Evolutionary conservation across 352 stramenopile genomes (phyloP).

Genomic region (Nothophytophthora sp.): DNA sequence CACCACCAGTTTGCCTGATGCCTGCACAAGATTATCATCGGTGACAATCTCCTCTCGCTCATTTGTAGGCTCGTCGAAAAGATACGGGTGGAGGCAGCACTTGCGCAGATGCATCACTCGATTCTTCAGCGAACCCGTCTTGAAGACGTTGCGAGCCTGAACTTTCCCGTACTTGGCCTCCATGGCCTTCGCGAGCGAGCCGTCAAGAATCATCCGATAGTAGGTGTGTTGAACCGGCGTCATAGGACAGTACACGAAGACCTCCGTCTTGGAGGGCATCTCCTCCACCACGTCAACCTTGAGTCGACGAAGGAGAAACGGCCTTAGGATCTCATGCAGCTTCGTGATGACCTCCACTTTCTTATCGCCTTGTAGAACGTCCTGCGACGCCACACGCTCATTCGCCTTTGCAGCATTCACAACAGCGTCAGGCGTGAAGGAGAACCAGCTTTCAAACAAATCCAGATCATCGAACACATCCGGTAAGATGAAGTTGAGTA

Average conservation of each 20-base stretch:
- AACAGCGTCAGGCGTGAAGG: constrained; percentile 92
- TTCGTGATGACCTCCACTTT: constrained; percentile 96
- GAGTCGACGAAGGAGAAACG: constrained; percentile 96
- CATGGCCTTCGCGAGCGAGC: constrained; percentile 88
- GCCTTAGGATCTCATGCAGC: constrained; percentile 97
- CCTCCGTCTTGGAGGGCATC: constrained; percentile 97
- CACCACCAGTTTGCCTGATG: constrained; percentile 98
- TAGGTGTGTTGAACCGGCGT: constrained; percentile 94
- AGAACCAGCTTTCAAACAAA: constrained; percentile 99
- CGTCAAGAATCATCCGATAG: constrained; percentile 92
- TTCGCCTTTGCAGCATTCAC: constrained; percentile 41
- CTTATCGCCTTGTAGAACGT: constrained; percentile 92
- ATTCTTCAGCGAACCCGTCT: constrained; percentile 66
- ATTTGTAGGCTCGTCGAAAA: constrained; percentile 85
- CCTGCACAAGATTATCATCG: constrained; percentile 91
- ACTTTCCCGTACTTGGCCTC: constrained; percentile 76
- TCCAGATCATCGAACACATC: constrained; percentile 98
- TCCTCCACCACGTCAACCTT: constrained; percentile 94
- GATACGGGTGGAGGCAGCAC: constrained; percentile 88
- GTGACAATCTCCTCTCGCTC: constrained; percentile 50
- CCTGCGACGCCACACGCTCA: constrained; percentile 67
- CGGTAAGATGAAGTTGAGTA: constrained; percentile 98
- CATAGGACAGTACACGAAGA: constrained; percentile 98
- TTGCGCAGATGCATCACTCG: constrained; percentile 83
- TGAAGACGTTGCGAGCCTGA: constrained; percentile 43